Evolutionary conservation across 345 rosid species (phyloP).

Genomic region (Odontarrhena argentea): DNA sequence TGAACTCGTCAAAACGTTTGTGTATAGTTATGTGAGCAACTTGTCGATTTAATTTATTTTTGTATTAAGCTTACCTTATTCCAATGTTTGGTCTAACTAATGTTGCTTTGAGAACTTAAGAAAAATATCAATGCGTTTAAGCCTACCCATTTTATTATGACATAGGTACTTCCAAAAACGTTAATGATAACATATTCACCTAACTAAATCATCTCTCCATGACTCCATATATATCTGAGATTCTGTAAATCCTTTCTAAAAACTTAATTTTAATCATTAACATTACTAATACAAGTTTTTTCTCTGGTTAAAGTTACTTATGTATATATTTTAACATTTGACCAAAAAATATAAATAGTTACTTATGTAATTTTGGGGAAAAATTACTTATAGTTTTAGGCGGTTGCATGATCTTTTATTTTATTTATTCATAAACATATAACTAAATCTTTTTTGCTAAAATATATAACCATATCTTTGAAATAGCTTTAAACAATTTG

Average conservation of each 20-base stretch:
- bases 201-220: background rate
- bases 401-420: too few relatives aligned
- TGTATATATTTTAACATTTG: too few relatives aligned
- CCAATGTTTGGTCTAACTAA: slow-evolving; percentile 6
- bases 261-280: background rate
- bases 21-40: slow-evolving; percentile 9
- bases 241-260: background rate
- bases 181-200: background rate
- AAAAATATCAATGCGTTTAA: background rate
- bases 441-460: too few relatives aligned
- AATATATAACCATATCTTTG: too few relatives aligned
- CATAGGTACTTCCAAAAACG: background rate
- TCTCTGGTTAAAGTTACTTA: too few relatives aligned
- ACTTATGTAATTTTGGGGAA: too few relatives aligned
- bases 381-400: background rate
- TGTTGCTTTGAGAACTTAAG: background rate
- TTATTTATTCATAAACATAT: too few relatives aligned
- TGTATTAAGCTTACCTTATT: background rate
- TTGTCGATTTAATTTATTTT: background rate
- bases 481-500: background rate
- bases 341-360: too few relatives aligned
- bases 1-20: slow-evolving; percentile 33
- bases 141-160: slow-evolving; percentile 15
- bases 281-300: background rate
- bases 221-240: background rate